Base-by-base conservation (phyloP, 371 early-diverging fungal genomes). In the Mortierella sp. region DNA sequence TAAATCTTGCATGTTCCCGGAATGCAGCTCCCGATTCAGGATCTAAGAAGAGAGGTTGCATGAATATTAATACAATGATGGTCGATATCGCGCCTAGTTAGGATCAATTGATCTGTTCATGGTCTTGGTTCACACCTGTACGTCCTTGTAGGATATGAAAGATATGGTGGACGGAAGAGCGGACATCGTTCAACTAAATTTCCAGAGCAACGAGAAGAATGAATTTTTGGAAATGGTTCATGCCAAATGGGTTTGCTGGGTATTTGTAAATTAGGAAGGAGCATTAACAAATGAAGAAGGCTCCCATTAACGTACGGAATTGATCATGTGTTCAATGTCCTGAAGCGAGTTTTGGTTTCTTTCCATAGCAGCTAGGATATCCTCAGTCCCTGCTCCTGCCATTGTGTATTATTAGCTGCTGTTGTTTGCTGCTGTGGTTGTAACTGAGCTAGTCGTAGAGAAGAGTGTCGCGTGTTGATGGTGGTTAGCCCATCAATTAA, bases 61-160 rank as follows among this genome's bases (percentile, higher is more conserved):
- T 51, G 16, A 24, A 26, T 28, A 20, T 45, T 39, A 32, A 26
- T 16, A 39, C 5, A n/a, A 26, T 5, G 47, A 2, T 45, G 47
- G 30, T 4, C 30, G 30, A 1, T 30, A 30, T 30, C 1, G 30
- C 30, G 30, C 30, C 4, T 30, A 4, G 30, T 30, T 30, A 51
- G 12, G 51, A 51, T 51, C 22, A n/a, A 18, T 51, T 51, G 18
- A n/a, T 8, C 16, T 20, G 28, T 9, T 9, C 14, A 6, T 43
- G 20, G 37, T 24, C 16, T 18, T 16, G 5, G 0, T 30, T 8
- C 32, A 26, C 71, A 80, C 81, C 66, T 60, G 75, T 63, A 9
- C 81, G 72, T 64, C 81, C 76, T 69, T 81, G 81, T n/a, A 81
- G 62, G 32, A 81, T 54, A n/a, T 75, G 81, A 65, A 75, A 81